Evolutionary conservation across 2,329 filamentous ascomycete species (phyloP).

Genomic region (Neocucurbitaria cava): DNA sequence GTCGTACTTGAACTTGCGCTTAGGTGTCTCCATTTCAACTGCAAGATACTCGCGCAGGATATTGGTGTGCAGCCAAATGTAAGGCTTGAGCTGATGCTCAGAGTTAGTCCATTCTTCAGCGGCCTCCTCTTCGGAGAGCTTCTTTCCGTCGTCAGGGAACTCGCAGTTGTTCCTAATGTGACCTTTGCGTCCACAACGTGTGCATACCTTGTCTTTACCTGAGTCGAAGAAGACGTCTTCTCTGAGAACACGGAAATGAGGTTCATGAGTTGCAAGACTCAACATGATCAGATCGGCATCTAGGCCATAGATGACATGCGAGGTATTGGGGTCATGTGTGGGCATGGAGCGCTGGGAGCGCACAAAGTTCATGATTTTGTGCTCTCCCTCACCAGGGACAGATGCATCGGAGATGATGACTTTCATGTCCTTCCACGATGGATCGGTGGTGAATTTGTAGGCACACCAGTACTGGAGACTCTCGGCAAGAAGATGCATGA

Average conservation of each 20-base stretch:
- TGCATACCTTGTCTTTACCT: slow-evolving; percentile 82
- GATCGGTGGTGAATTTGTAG: slow-evolving; percentile 97
- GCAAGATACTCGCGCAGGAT: slow-evolving; percentile 91
- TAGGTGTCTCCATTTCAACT: slow-evolving; percentile 83
- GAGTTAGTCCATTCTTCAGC: slow-evolving; percentile 51
- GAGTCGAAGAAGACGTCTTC: slow-evolving; percentile 97
- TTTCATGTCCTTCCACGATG: slow-evolving; percentile 89
- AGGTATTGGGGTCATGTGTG: slow-evolving; percentile 93
- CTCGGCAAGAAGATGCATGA: slow-evolving; percentile 93
- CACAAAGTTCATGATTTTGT: slow-evolving; percentile 99
- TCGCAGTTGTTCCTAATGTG: slow-evolving; percentile 85
- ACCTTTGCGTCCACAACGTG: slow-evolving; percentile 88
- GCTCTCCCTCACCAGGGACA: slow-evolving; percentile 96
- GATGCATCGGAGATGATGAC: slow-evolving; percentile 98
- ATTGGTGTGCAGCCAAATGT: slow-evolving; percentile 97
- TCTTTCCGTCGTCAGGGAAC: slow-evolving; percentile 57
- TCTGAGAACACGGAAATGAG: slow-evolving; percentile 92
- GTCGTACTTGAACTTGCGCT: slow-evolving; percentile 87
- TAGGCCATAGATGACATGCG: slow-evolving; percentile 96
- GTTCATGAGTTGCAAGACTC: slow-evolving; percentile 94
- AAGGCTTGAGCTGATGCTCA: slow-evolving; percentile 75
- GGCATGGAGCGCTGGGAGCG: slow-evolving; percentile 90
- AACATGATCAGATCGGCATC: slow-evolving; percentile 99
- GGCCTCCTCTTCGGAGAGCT: slow-evolving; percentile 82
- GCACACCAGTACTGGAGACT: slow-evolving; percentile 96